These are phyloP conservation scores for Harringtonia aguacate DNA, from an alignment of 2,329 filamentous ascomycete genomes.

Conservation along the genomic window DNA sequence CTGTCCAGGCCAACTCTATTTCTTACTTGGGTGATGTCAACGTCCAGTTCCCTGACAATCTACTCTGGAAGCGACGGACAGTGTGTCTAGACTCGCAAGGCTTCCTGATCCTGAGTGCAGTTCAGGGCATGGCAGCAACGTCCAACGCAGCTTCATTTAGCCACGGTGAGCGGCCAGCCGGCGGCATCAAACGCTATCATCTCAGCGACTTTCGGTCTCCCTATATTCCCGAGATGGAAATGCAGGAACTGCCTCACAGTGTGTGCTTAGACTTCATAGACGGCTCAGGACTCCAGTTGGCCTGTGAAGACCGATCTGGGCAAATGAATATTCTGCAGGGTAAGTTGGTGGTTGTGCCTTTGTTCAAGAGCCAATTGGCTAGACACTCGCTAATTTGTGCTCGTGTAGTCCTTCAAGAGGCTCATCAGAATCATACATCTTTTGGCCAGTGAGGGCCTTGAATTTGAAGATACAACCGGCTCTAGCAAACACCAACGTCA, in stretches of 20 bases:
- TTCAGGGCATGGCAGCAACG: constrained; percentile 39
- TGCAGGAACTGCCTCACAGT: constrained; percentile 88
- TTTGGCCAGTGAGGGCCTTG: constrained; percentile 16
- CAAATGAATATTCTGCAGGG: constrained; percentile 44
- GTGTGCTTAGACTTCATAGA: constrained; percentile 51
- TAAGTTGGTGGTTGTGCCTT: constrained; percentile 23
- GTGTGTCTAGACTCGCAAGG: constrained; percentile 78
- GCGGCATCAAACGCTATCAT: constrained; percentile 64
- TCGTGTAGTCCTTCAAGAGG: constrained; percentile 28
- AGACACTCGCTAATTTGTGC: background rate
- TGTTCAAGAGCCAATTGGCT: background rate
- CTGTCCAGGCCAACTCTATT: constrained; percentile 32
- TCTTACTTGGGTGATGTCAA: constrained; percentile 83
- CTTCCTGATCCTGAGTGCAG: constrained; percentile 67
- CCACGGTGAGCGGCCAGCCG: constrained; percentile 36
- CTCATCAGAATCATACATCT: constrained; percentile 24
- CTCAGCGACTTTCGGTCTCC: constrained; percentile 73
- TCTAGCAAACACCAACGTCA: no score
- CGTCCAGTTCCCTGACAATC: constrained; percentile 90
- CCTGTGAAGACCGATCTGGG: constrained; percentile 50
- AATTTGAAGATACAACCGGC: no score
- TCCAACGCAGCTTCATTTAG: constrained; percentile 22
- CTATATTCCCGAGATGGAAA: constrained; percentile 77
- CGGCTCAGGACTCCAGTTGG: constrained; percentile 51
- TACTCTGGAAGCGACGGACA: constrained; percentile 91